phyloP scores from a whole-genome alignment of 805 yeast genomes.

The Saccharomycopsis sp. region DNA sequence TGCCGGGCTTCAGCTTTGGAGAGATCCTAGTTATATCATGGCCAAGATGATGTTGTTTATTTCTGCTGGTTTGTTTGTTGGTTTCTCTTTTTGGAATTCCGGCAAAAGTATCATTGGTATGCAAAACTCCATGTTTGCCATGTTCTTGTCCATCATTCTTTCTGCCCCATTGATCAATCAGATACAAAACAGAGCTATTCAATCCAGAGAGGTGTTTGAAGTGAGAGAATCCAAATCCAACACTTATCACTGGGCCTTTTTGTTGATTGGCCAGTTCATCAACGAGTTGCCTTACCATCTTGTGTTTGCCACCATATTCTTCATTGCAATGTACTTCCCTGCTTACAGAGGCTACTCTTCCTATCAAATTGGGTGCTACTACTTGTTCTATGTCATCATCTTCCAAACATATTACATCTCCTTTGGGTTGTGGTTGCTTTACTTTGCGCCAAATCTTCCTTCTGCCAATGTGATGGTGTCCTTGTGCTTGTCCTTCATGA shows the following conservation, averaged over 20 bases:
- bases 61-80: slow-evolving; percentile 53
- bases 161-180: slow-evolving; percentile 55
- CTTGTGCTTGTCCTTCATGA: slow-evolving; percentile 45
- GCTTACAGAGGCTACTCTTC: slow-evolving; percentile 35
- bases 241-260: slow-evolving; percentile 62
- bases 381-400: slow-evolving; percentile 37
- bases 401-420: slow-evolving; percentile 44
- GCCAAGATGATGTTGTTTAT: slow-evolving; percentile 46
- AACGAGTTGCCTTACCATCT: slow-evolving; percentile 55
- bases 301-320: slow-evolving; percentile 41
- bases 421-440: slow-evolving; percentile 46
- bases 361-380: slow-evolving; percentile 44
- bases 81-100: slow-evolving; percentile 61
- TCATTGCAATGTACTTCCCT: slow-evolving; percentile 45
- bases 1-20: slow-evolving; percentile 39
- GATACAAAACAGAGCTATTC: slow-evolving; percentile 49
- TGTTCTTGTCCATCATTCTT: slow-evolving; percentile 49
- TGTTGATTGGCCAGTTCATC: slow-evolving; percentile 44
- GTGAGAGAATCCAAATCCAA: slow-evolving; percentile 64
- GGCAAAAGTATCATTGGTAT: slow-evolving; percentile 43
- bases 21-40: slow-evolving; percentile 54
- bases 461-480: slow-evolving; percentile 55
- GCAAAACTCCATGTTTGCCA: slow-evolving; percentile 50
- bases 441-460: slow-evolving; percentile 55
- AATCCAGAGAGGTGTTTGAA: slow-evolving; percentile 54